Conservation (phyloP, 2,329 filamentous ascomycete species). For the Bipolaris victoriae region DNA sequence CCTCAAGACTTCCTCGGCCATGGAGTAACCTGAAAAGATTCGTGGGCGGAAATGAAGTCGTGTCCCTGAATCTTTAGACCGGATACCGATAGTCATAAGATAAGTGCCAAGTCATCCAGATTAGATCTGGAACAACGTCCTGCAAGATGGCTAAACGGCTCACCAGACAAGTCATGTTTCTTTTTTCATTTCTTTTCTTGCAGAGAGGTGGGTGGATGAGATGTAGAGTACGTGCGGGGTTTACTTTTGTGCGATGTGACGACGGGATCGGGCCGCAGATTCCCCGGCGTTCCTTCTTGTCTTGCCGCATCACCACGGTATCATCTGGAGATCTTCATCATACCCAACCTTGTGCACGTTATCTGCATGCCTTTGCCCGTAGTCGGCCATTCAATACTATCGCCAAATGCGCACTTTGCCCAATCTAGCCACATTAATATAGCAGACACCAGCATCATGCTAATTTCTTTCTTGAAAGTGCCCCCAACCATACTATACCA, state of each 20-base stretch:
- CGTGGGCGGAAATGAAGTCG: too few species aligned
- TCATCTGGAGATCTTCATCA: background rate
- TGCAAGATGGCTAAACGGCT: background rate
- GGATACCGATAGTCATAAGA: background rate
- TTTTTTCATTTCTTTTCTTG: background rate
- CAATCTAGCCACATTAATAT: background rate
- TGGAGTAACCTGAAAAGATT: too few species aligned
- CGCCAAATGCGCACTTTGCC: background rate
- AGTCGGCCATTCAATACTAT: background rate
- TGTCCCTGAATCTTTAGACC: background rate
- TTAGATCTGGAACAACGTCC: background rate
- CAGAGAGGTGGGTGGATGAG: background rate
- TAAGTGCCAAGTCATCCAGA: background rate
- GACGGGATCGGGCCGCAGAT: constrained; percentile 5
- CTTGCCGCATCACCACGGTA: background rate
- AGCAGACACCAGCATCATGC: background rate
- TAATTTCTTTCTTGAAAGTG: too few species aligned
- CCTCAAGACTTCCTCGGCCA: background rate
- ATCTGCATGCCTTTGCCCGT: background rate
- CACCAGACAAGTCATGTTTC: background rate
- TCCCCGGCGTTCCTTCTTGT: background rate
- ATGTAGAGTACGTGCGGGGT: background rate
- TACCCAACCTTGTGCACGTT: background rate
- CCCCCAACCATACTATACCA: background rate
- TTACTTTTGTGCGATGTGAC: background rate